Base-by-base conservation (phyloP, 2,329 filamentous ascomycete species). In the Metarhizium rileyi region DNA sequence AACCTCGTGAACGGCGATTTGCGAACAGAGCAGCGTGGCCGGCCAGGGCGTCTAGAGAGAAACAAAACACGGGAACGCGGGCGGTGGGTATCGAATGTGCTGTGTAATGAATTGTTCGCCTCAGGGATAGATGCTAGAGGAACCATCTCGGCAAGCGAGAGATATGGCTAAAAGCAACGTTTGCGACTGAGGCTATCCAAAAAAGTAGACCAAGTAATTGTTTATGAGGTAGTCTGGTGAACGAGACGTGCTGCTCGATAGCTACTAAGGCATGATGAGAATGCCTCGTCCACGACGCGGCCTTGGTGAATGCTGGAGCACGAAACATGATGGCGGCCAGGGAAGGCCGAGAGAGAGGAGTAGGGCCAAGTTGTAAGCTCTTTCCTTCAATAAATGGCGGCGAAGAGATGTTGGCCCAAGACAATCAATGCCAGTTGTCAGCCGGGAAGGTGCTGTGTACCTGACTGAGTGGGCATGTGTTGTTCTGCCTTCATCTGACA, bases 401-500 rank as follows among this genome's bases (percentile, higher is more conserved):
- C 5, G 10, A 5, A 36, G 33, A n/a, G 33, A 36, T 8, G 28
- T 6, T 30, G 28, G 28, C 28, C 28, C 28, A 30, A 2, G 28
- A 30, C 28, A 30, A n/a, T n/a, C 28, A 12, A 30, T 30, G 28
- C 28, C 28, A 30, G 28, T n/a, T 5, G n/a, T n/a, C n/a, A n/a
- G n/a, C n/a, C n/a, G 16, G 38, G 38, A 9, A 42, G 10, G 38
- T 18, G 38, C 38, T 25, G 38, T 6, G 38, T 25, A 16, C 35
- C 16, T 16, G 30, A 33, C 30, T 18, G n/a, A 2, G 6, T 38
- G 16, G 35, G 35, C 7, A 9, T 38, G 8, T 12, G 35, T 35
- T 23, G 23, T 23, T 12, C 23, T 26, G 30, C 5, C 16, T 57
- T 58, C 61, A 74, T 55, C 67, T 70, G 52, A 94, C 83, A 64